These are phyloP conservation scores for Blumeria hordei DNA, from an alignment of 2,329 filamentous ascomycete species.

Conservation along the genomic window DNA sequence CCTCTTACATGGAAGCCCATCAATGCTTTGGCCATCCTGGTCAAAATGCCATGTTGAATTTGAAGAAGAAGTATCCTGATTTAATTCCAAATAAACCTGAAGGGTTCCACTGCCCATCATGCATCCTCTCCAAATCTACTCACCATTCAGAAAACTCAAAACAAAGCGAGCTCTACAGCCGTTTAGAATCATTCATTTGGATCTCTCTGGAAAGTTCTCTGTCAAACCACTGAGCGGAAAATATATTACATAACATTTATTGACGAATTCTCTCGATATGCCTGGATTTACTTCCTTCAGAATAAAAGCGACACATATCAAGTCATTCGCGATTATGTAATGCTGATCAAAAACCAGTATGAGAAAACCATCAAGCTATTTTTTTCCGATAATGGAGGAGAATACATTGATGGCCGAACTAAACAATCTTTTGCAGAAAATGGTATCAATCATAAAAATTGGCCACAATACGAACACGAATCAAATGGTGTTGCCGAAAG, in stretches of 20 bases:
- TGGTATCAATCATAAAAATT: conserved; percentile 1
- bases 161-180: neutral
- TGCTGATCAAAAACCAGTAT: neutral
- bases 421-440: neutral
- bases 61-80: neutral
- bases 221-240: neutral
- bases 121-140: no score
- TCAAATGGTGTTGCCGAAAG: neutral
- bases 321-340: neutral
- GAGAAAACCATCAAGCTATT: neutral
- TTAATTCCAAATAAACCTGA: neutral
- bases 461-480: neutral
- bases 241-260: neutral
- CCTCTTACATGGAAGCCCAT: neutral
- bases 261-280: neutral
- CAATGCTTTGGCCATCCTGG: neutral
- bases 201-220: neutral
- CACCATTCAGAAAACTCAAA: neutral
- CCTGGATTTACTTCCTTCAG: neutral
- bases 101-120: neutral
- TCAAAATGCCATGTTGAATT: neutral
- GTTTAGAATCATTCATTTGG: neutral
- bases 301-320: neutral
- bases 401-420: neutral
- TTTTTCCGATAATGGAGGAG: neutral